A percentile compares a stretch with the other conserved stretches of the same genome.
phyloP scores from a whole-genome alignment of 2,329 filamentous ascomycete species.

The Zelopaecilomyces penicillatus region DNA sequence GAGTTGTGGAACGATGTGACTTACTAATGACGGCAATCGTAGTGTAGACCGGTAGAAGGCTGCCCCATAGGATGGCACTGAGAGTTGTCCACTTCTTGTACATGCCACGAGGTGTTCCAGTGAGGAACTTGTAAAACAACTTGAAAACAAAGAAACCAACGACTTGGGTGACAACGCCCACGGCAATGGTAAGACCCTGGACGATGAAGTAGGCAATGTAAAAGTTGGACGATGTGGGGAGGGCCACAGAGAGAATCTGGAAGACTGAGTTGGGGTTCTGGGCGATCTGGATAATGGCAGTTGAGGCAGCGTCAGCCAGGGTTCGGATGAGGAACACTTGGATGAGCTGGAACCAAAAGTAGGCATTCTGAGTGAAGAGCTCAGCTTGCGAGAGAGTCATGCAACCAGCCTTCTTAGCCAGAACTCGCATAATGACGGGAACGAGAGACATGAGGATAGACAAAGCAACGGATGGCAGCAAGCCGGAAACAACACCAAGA shows the following conservation, averaged over 20 bases:
- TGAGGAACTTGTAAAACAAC: conserved; percentile 58
- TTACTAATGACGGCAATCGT: conserved; percentile 63
- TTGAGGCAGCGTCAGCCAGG: conserved; percentile 67
- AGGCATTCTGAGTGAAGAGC: conserved; percentile 82
- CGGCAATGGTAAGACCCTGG: conserved; percentile 72
- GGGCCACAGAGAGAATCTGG: conserved; percentile 55
- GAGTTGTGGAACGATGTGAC: conserved; percentile 9
- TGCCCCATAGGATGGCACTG: conserved; percentile 66
- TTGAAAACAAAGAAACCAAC: conserved; percentile 58
- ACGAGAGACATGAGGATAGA: conserved; percentile 77
- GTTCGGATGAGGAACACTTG: conserved; percentile 90
- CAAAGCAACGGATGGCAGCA: conserved; percentile 72
- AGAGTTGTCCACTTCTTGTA: conserved; percentile 65
- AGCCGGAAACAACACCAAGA: conserved; percentile 71
- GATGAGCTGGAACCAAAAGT: conserved; percentile 86
- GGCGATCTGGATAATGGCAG: conserved; percentile 55
- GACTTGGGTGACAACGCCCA: conserved; percentile 62
- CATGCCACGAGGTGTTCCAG: conserved; percentile 70
- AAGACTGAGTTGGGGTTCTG: conserved; percentile 54
- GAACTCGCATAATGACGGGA: conserved; percentile 54
- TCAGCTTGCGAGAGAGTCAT: conserved; percentile 75
- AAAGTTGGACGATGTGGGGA: conserved; percentile 84
- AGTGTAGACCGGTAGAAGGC: conserved; percentile 64
- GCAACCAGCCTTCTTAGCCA: conserved; percentile 71
- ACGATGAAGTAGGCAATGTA: conserved; percentile 87